phyloP scores from a whole-genome alignment of 805 yeast species.

The Cyberlindnera suaveolens region DNA sequence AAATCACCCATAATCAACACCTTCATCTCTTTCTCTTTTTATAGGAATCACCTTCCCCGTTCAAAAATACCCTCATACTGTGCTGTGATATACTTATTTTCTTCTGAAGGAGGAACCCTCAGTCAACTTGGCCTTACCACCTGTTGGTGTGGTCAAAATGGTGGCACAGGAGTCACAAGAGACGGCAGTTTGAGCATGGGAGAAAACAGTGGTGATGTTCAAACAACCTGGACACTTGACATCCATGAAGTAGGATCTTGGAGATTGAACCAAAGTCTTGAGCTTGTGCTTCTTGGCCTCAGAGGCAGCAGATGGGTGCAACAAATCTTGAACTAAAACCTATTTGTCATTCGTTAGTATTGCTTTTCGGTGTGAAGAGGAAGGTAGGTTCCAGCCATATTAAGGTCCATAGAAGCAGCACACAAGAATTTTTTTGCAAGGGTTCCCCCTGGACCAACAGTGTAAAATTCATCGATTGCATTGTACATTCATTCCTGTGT shows the following conservation, averaged over 20 bases:
- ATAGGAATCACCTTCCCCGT: neutral
- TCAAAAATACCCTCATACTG: neutral
- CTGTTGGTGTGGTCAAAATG: conserved; percentile 97
- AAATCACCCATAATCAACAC: neutral
- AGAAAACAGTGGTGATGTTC: conserved; percentile 98
- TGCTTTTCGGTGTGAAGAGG: neutral
- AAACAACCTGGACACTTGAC: conserved; percentile 99
- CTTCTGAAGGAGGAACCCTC: conserved; percentile 99
- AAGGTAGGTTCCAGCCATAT: no score
- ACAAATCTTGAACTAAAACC: conserved; percentile 99
- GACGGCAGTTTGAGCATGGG: conserved; percentile 99
- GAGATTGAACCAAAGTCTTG: conserved; percentile 94
- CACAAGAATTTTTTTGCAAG: conserved; percentile 4
- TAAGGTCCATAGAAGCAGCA: no score
- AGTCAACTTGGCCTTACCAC: conserved; percentile 99
- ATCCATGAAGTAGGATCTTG: conserved; percentile 99
- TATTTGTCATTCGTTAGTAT: conserved; percentile 25
- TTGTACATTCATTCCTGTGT: neutral
- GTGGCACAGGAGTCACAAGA: conserved; percentile 98
- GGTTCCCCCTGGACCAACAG: conserved; percentile 9
- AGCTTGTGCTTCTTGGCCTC: conserved; percentile 97
- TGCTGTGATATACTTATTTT: conserved; percentile 52
- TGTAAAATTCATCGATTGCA: neutral
- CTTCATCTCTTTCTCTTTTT: neutral
- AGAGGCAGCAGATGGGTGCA: conserved; percentile 95